Conservation (phyloP, 139 green algal genomes). For the Chlamydomonas schloesseri region DNA sequence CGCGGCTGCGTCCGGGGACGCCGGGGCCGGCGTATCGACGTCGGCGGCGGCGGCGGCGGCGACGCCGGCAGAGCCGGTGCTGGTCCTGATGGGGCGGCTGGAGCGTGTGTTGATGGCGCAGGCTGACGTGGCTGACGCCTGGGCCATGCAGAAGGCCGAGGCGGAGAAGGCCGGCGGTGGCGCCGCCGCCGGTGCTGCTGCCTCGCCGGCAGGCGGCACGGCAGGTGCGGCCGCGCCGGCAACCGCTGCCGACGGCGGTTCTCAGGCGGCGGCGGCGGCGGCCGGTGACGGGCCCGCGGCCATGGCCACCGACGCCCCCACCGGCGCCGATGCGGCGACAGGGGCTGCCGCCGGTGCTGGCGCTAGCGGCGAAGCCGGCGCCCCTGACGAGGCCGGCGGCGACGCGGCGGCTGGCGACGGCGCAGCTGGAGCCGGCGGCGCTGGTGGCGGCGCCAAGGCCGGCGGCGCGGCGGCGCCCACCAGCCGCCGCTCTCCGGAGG, state of each 20-base stretch:
- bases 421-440: background rate
- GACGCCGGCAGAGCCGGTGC: constrained; percentile 44
- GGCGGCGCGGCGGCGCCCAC: background rate
- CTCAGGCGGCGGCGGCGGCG: background rate
- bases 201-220: too few species aligned
- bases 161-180: constrained; percentile 1
- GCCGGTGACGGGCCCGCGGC: background rate
- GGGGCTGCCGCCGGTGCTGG: background rate
- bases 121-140: constrained; percentile 69
- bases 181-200: background rate
- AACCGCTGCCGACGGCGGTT: too few species aligned
- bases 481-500: constrained; percentile 70
- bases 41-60: background rate
- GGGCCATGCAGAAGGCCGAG: constrained; percentile 41
- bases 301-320: constrained; percentile 17
- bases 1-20: background rate
- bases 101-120: constrained; percentile 79
- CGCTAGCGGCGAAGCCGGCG: background rate
- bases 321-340: background rate
- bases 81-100: constrained; percentile 75
- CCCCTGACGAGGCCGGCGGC: background rate
- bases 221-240: background rate
- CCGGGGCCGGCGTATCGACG: background rate
- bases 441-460: constrained; percentile 7
- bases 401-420: background rate